Evolutionary conservation across 1,284 basidiomycete genomes (phyloP).

Genomic region (Heterobasidion irregulare): DNA sequence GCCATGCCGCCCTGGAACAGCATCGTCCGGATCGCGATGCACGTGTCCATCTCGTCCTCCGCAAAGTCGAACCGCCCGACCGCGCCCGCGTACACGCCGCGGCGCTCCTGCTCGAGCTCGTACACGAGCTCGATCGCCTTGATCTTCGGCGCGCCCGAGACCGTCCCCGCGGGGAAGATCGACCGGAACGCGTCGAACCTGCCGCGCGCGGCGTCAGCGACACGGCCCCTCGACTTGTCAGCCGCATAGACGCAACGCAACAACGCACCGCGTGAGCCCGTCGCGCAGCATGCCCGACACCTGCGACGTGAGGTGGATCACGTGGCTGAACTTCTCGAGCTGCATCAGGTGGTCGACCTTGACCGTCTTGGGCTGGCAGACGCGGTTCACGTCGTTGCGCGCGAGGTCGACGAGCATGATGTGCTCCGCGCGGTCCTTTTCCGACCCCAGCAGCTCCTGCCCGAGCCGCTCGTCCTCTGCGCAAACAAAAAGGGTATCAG

Average conservation of each 20-base stretch:
- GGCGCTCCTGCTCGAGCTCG: constrained; percentile 80
- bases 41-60: constrained; percentile 92
- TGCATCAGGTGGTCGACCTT: constrained; percentile 95
- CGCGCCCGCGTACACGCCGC: constrained; percentile 96
- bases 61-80: constrained; percentile 98
- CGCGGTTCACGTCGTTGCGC: constrained; percentile 97
- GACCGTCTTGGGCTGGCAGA: constrained; percentile 93
- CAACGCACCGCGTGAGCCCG: constrained; percentile 68
- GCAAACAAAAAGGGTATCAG: background rate
- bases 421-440: constrained; percentile 96
- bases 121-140: constrained; percentile 95
- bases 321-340: constrained; percentile 95
- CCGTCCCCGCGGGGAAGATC: constrained; percentile 98
- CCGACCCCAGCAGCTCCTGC: constrained; percentile 68
- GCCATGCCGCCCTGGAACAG: constrained; percentile 90
- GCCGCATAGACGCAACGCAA: background rate
- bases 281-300: constrained; percentile 84
- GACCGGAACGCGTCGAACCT: constrained; percentile 99
- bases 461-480: constrained; percentile 85
- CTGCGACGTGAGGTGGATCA: constrained; percentile 96
- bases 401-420: constrained; percentile 99
- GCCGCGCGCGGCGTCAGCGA: background rate
- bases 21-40: constrained; percentile 99
- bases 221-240: background rate
- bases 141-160: constrained; percentile 99